Percentiles rank a stretch among this genome's conserved stretches.
Conservation (phyloP, 768 basidiomycete genomes). For the Lactarius quietus region DNA sequence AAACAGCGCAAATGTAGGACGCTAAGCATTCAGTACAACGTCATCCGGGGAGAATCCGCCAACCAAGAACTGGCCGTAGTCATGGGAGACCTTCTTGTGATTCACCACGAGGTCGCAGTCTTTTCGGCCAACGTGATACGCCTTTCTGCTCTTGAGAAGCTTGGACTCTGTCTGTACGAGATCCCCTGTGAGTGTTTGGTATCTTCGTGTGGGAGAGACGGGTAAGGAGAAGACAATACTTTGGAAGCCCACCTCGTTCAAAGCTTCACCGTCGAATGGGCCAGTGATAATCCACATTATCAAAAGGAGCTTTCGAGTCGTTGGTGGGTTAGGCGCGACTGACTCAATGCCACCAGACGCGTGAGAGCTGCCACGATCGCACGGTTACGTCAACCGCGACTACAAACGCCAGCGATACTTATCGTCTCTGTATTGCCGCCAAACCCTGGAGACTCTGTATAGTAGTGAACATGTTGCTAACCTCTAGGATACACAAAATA, state of each 20-base stretch:
- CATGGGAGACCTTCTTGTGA: constrained; percentile 60
- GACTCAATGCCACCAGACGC: not conserved
- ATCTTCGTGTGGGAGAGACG: not conserved
- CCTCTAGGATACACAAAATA: not conserved
- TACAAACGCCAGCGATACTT: no score
- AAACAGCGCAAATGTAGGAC: not conserved
- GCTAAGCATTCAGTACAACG: constrained; percentile 44
- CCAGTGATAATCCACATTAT: constrained; percentile 55
- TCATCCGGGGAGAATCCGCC: constrained; percentile 49
- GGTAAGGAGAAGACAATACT: constrained; percentile 35
- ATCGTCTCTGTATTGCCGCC: no score
- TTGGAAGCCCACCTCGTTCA: constrained; percentile 36
- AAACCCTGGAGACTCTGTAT: no score
- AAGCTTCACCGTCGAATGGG: constrained; percentile 46
- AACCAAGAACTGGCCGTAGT: constrained; percentile 57
- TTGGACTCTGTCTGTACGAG: constrained; percentile 47
- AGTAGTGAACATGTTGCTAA: no score
- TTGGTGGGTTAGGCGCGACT: not conserved
- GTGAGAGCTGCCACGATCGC: no score
- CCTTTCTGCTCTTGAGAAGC: constrained; percentile 56
- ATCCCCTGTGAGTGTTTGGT: constrained; percentile 4
- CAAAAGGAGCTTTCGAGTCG: not conserved
- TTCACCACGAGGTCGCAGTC: constrained; percentile 47
- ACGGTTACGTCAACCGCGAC: no score
- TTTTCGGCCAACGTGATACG: constrained; percentile 57